phyloP scores from a whole-genome alignment of 805 yeast genomes.

The Hanseniaspora hatyaiensis region DNA sequence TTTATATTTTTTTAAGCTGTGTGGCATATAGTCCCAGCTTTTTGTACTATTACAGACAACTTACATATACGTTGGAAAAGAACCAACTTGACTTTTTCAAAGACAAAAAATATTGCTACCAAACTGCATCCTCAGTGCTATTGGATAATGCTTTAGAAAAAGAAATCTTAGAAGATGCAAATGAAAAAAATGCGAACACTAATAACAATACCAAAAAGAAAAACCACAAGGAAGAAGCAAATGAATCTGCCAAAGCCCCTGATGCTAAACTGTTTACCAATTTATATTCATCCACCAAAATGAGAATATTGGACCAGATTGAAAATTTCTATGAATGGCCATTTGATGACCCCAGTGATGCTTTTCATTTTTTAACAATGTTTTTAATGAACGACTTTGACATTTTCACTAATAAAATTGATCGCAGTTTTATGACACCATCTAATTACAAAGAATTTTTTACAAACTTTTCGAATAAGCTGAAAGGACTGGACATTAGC shows the following conservation, averaged over 20 bases:
- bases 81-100: neutral
- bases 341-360: neutral
- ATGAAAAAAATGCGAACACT: no score
- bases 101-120: neutral
- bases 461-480: neutral
- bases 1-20: slow-evolving; percentile 1
- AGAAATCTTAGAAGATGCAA: no score
- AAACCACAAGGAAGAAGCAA: neutral
- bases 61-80: neutral
- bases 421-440: no score
- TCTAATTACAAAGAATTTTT: neutral
- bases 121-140: neutral
- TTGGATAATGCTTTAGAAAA: neutral
- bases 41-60: neutral
- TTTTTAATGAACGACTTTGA: slow-evolving; percentile 9
- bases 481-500: neutral
- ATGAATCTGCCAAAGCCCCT: neutral
- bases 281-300: slow-evolving; percentile 5
- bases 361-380: slow-evolving; percentile 6
- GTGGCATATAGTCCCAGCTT: slow-evolving; percentile 1
- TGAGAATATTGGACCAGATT: slow-evolving; percentile 8
- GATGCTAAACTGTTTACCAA: neutral
- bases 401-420: neutral
- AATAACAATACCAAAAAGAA: no score
- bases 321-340: slow-evolving; percentile 4